Percentiles rank a stretch among this genome's conserved stretches.
Conservation (phyloP, 2,329 filamentous ascomycete genomes). For the Fusarium mundagurra region DNA sequence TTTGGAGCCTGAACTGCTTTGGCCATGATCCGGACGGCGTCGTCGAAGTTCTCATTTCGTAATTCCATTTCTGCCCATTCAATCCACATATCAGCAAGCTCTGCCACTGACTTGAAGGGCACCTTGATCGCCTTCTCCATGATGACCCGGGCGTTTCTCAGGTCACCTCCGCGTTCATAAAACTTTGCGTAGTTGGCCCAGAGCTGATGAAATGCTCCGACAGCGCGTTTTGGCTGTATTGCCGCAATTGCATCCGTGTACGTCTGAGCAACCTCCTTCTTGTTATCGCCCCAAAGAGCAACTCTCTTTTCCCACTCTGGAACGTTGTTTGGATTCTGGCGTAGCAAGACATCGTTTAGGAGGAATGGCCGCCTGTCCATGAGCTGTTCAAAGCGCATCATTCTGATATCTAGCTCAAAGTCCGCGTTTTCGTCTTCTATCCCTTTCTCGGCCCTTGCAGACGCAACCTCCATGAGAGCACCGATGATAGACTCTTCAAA, state of each 20-base stretch:
- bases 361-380: conserved; percentile 98
- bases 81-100: conserved; percentile 98
- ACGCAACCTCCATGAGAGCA: conserved; percentile 88
- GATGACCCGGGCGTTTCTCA: conserved; percentile 87
- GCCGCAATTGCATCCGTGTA: conserved; percentile 95
- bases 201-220: conserved; percentile 91
- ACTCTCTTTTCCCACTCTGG: conserved; percentile 97
- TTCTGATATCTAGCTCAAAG: conserved; percentile 92
- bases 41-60: conserved; percentile 94
- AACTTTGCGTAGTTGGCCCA: conserved; percentile 98
- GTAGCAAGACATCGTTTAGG: conserved; percentile 91
- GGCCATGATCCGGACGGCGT: conserved; percentile 93
- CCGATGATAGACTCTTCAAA: conserved; percentile 97
- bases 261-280: conserved; percentile 88
- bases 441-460: conserved; percentile 80
- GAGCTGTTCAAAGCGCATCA: conserved; percentile 97
- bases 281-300: conserved; percentile 94
- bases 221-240: conserved; percentile 92
- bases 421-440: conserved; percentile 84
- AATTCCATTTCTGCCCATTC: conserved; percentile 99
- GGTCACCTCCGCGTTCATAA: conserved; percentile 87
- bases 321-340: conserved; percentile 97
- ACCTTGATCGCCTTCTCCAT: conserved; percentile 99
- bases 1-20: conserved; percentile 98
- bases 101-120: conserved; percentile 95